Evolutionary conservation across 345 rosid genomes (phyloP).

Genomic region (Populus ilicifolia): DNA sequence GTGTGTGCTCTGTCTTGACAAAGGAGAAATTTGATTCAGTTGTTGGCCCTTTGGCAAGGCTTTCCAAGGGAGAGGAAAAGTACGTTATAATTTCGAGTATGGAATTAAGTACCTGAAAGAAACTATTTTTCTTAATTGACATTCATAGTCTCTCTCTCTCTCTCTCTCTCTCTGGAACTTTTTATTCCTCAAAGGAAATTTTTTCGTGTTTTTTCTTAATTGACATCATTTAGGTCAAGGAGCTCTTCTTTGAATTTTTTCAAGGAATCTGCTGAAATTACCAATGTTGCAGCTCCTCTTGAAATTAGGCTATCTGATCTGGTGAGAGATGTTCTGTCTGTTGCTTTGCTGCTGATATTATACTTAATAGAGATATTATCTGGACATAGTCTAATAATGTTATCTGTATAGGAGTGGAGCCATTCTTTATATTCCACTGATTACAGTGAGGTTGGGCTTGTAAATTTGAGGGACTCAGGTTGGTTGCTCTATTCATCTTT

Average conservation of each 20-base stretch:
- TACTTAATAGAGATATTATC: constrained; percentile 2
- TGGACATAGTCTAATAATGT: constrained; percentile 14
- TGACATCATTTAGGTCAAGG: constrained; percentile 47
- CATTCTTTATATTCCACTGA: constrained; percentile 70
- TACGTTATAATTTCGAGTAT: constrained; percentile 33
- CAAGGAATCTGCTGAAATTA: constrained; percentile 43
- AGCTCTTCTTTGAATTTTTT: constrained; percentile 44
- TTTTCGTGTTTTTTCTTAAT: constrained; percentile 15
- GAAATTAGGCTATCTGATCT: constrained; percentile 56
- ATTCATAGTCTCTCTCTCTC: too few relatives aligned
- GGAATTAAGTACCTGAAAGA: background rate
- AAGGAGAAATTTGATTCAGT: constrained; percentile 82
- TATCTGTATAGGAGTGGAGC: constrained; percentile 66
- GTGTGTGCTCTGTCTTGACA: constrained; percentile 69
- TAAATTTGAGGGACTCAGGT: constrained; percentile 63
- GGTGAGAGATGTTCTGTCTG: constrained; percentile 42
- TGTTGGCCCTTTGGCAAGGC: constrained; percentile 70
- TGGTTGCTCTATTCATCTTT: constrained; percentile 14
- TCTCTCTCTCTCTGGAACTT: too few relatives aligned
- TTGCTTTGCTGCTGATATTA: background rate
- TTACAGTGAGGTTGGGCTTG: constrained; percentile 86
- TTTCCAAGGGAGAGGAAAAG: constrained; percentile 61
- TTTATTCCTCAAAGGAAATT: background rate
- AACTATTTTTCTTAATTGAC: too few relatives aligned
- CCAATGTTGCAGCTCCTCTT: constrained; percentile 40